These are phyloP conservation scores for Avena insularis DNA, from an alignment of 176 grass and related monocot species.

Conservation along the genomic window DNA sequence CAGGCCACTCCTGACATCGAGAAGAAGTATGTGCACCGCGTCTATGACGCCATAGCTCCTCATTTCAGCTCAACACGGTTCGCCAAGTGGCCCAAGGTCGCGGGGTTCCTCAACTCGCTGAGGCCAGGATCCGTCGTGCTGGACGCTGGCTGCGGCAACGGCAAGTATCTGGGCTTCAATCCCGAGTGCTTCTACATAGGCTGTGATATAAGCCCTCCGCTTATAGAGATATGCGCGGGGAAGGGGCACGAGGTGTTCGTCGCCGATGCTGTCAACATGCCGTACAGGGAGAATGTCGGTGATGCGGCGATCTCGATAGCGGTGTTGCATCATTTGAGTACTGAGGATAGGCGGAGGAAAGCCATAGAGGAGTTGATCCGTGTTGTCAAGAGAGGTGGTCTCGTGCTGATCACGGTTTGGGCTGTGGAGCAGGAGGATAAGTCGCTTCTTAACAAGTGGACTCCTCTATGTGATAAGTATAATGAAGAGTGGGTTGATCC, in stretches of 20 bases:
- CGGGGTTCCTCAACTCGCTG: constrained; percentile 75
- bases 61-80: constrained; percentile 94
- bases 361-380: constrained; percentile 90
- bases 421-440: constrained; percentile 89
- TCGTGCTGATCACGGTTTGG: constrained; percentile 96
- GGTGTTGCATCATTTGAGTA: constrained; percentile 92
- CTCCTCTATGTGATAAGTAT: constrained; percentile 82
- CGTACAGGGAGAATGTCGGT: constrained; percentile 84
- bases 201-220: constrained; percentile 80
- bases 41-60: constrained; percentile 96
- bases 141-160: constrained; percentile 95
- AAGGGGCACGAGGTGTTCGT: constrained; percentile 88
- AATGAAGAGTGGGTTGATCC: constrained; percentile 91
- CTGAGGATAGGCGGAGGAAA: constrained; percentile 78
- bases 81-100: constrained; percentile 97
- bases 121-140: constrained; percentile 68
- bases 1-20: constrained; percentile 86
- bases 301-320: constrained; percentile 92
- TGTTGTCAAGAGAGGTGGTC: constrained; percentile 77
- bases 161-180: constrained; percentile 90
- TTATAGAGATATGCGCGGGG: constrained; percentile 78
- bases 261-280: constrained; percentile 88
- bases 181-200: constrained; percentile 84
- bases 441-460: constrained; percentile 84
- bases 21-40: constrained; percentile 81